phyloP scores from a whole-genome alignment of 2,329 filamentous ascomycete genomes.

The Aspergillus candidus region DNA sequence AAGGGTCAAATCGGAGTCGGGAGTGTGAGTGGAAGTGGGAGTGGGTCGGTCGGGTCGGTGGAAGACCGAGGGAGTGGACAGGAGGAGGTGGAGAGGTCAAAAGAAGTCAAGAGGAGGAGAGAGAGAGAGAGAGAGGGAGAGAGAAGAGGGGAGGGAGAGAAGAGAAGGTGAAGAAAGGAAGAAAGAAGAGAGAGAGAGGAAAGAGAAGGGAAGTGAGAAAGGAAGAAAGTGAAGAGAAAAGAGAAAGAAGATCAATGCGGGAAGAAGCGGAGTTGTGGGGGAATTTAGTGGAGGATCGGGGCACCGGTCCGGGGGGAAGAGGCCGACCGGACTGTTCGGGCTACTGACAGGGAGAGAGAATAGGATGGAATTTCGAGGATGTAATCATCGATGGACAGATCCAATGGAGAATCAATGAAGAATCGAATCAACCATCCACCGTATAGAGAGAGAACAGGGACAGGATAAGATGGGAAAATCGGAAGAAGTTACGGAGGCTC shows the following conservation, averaged over 20 bases:
- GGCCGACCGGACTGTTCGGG: too few relatives aligned
- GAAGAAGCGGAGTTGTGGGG: constrained; percentile 9
- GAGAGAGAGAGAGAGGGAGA: background rate
- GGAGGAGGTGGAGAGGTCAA: too few relatives aligned
- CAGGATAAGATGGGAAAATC: too few relatives aligned
- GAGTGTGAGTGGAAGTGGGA: too few relatives aligned
- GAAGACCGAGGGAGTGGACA: too few relatives aligned
- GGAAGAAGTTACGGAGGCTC: constrained; percentile 10
- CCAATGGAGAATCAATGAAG: background rate
- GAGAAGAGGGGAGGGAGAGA: constrained; percentile 2
- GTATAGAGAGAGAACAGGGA: too few relatives aligned
- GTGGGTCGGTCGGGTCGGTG: background rate
- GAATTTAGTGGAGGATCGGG: constrained; percentile 10
- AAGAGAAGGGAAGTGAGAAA: constrained; percentile 5
- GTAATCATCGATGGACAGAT: too few relatives aligned
- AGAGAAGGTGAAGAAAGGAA: constrained; percentile 1
- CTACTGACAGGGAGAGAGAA: too few relatives aligned
- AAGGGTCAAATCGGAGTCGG: background rate
- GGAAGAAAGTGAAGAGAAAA: constrained; percentile 13
- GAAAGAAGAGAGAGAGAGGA: background rate
- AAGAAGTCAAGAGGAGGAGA: background rate
- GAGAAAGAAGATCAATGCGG: constrained; percentile 2
- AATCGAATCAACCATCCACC: background rate
- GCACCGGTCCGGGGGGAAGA: background rate
- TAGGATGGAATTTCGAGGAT: too few relatives aligned